Evolutionary conservation across 768 basidiomycete genomes (phyloP), one percentile per base, ranked within the genome.

Genomic region (Favolaschia claudopus): DNA sequence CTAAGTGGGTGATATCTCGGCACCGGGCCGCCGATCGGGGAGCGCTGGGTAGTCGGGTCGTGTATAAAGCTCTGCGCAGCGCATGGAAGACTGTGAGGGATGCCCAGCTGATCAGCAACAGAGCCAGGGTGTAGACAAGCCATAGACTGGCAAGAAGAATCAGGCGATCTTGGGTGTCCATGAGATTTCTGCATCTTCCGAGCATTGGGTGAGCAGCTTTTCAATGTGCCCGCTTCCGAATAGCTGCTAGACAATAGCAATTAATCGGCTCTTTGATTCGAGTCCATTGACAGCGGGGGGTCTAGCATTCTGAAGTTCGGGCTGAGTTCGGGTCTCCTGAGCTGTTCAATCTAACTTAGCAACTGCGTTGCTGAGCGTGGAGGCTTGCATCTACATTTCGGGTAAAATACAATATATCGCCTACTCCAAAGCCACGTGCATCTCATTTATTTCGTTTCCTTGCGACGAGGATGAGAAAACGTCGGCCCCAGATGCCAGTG

Each of bases 401-500:
- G 24, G 39, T 22, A 42, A 8, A 9, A 8, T 42, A 45, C 13
- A 45, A 27, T 29, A 45, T 19, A 19, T 29, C 72, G n/a, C n/a
- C n/a, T 63, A 76, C 53, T 81, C 84, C 60, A 92, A 75, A 27
- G 90, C 81, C n/a, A 92, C 82, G 44, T 91, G 87, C 83, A 92
- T 89, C 74, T 93, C 92, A 64, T 89, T 86, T 39, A 83, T 69
- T 8, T 63, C 69, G 60, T 47, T 72, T 48, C 53, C 72, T 67
- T 56, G 56, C 59, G 59, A 64, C 53, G 75, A 79, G 15, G 83
- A 81, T 5, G 82, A 71, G 67, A 91, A 92, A 1, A 91, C 84
- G 24, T 92, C 88, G 1, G 90, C 86, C 4, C 92, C 92, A 1
- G 90, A 85, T 8, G 89, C 91, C 52, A 95, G 76, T 0, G 93